Base-by-base conservation (phyloP, 306 rosid genomes). In the Lagenaria siceraria region DNA sequence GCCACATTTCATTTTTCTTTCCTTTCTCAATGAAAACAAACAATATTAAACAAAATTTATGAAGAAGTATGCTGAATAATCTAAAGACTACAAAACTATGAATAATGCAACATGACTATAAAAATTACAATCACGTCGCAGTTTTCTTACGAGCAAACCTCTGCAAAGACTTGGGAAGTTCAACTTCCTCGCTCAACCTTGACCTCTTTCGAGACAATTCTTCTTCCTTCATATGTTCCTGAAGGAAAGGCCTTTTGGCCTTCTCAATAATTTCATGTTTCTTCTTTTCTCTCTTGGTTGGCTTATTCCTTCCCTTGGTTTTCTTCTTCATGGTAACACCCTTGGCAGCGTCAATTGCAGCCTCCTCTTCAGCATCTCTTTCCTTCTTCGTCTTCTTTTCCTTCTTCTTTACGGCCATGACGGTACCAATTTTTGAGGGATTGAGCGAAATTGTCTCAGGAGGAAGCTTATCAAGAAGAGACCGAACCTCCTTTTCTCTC, bases 251-350 rank as follows among this genome's bases (percentile, higher is more conserved):
- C 78, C 93, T 90, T 86, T 89, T 95, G 56, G 86, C 93, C 76
- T 52, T 87, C 25, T 77, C 86, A 64, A 95, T 15, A 12, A 87
- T 79, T 9, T 83, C 97, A 79, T 85, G 86, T 80, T 79, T 91
- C 89, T 90, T 92, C 81, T 86, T 85, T 29, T 59, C 15, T 85
- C 6, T 81, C 83, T 87, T 95, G 74, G 90, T 88, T 1, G 93
- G 84, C 80, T 92, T 92, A 78, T 81, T 95, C 84, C 96, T 86
- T 74, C 98, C 98, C 83, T 95, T 95, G 10, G 97, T 89, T 83
- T 95, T 95, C 21, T 88, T 92, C 89, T 90, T 95, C 78, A 85
- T 74, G 53, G 82, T 82, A 36, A 53, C 78, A 78, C 82, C 86
- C 87, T 92, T 89, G 4, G 80, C 89, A 43, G 77, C 89, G 80